These are phyloP conservation scores for Xylariaceae sp. DNA, from an alignment of 2,329 filamentous ascomycete species.

Conservation along the genomic window DNA sequence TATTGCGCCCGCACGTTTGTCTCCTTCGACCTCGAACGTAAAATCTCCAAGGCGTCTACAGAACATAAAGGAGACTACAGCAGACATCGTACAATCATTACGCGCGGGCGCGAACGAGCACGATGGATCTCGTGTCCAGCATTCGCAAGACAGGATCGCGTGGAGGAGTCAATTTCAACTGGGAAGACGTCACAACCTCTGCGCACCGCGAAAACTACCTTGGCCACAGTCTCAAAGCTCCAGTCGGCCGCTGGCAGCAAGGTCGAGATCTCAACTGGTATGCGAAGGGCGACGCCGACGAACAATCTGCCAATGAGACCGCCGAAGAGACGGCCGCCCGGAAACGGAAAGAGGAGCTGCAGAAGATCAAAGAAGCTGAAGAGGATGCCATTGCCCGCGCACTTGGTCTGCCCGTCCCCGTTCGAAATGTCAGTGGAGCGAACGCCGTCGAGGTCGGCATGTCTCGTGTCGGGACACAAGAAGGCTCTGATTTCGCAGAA, in stretches of 20 bases:
- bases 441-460: slow-evolving; percentile 64
- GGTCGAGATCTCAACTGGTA: slow-evolving; percentile 66
- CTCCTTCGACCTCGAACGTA: too few species aligned
- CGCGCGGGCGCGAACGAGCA: slow-evolving; percentile 1
- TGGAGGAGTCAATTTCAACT: slow-evolving; percentile 92
- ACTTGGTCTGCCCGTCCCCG: slow-evolving; percentile 71
- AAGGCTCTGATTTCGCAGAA: slow-evolving; percentile 11
- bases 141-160: slow-evolving; percentile 88
- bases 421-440: slow-evolving; percentile 53
- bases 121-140: slow-evolving; percentile 89
- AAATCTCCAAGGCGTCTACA: too few species aligned
- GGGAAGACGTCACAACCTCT: slow-evolving; percentile 88
- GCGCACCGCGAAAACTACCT: slow-evolving; percentile 85
- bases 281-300: slow-evolving; percentile 52
- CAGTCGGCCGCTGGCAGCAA: slow-evolving; percentile 88
- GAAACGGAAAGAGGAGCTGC: slow-evolving; percentile 71
- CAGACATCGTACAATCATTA: too few species aligned
- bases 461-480: slow-evolving; percentile 29
- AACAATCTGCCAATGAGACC: slow-evolving; percentile 51
- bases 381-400: slow-evolving; percentile 85
- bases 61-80: too few species aligned
- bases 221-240: slow-evolving; percentile 86
- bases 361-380: slow-evolving; percentile 77
- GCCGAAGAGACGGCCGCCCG: slow-evolving; percentile 55
- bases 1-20: too few species aligned